Conservation (phyloP, 371 early-diverging fungal species). For the Mucor saturninus region DNA sequence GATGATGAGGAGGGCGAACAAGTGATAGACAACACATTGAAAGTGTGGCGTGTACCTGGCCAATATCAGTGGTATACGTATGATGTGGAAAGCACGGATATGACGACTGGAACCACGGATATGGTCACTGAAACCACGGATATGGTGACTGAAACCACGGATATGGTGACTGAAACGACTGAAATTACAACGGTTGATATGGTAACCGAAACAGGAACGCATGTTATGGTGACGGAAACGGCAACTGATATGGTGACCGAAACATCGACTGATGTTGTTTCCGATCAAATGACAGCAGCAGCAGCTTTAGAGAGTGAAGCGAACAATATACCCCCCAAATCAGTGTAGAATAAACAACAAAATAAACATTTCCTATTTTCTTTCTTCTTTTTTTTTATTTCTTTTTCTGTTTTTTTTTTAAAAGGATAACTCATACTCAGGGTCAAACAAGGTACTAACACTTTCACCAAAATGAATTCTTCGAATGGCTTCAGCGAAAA, state of each 20-base stretch:
- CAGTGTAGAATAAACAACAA: not conserved
- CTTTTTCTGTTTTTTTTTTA: no score
- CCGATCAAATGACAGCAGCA: not conserved
- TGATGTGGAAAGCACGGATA: not conserved
- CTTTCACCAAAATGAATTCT: slow-evolving; percentile 96
- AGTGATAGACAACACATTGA: slow-evolving; percentile 52
- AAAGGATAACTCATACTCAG: slow-evolving; percentile 33
- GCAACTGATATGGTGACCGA: no score
- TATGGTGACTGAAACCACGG: not conserved
- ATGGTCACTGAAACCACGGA: not conserved
- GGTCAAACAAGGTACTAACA: slow-evolving; percentile 84
- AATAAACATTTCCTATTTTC: not conserved
- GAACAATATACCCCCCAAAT: not conserved
- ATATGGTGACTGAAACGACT: not conserved
- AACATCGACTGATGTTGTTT: no score
- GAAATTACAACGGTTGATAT: no score
- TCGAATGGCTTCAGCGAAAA: slow-evolving; percentile 95
- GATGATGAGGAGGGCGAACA: slow-evolving; percentile 8
- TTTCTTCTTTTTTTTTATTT: not conserved
- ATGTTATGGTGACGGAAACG: no score
- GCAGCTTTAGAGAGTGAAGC: not conserved
- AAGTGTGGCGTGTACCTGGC: slow-evolving; percentile 55
- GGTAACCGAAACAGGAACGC: no score
- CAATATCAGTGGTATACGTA: slow-evolving; percentile 44
- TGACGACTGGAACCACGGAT: not conserved